Conservation (phyloP, 2,329 filamentous ascomycete species). For the Sphaerostilbella broomeana region DNA sequence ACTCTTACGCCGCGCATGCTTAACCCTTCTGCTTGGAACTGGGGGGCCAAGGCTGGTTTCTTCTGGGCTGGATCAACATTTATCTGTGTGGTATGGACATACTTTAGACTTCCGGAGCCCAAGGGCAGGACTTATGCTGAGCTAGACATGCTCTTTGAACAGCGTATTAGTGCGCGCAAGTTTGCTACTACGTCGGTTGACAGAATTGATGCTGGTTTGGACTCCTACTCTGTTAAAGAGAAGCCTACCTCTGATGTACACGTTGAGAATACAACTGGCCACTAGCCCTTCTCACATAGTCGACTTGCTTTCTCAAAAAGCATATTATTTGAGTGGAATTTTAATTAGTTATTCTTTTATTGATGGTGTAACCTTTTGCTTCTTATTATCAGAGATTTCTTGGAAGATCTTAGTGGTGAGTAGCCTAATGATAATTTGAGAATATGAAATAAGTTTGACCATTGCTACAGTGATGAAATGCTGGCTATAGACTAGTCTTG, state of each 20-base stretch:
- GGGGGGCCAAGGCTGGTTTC: conserved; percentile 42
- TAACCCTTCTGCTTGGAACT: conserved; percentile 40
- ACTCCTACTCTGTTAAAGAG: conserved; percentile 16
- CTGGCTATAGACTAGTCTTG: too few relatives aligned
- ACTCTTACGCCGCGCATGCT: conserved; percentile 41
- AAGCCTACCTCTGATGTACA: conserved; percentile 18
- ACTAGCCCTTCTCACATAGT: too few relatives aligned
- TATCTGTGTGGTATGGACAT: conserved; percentile 42
- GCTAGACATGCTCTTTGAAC: conserved; percentile 49
- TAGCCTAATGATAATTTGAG: too few relatives aligned
- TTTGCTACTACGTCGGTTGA: conserved; percentile 30
- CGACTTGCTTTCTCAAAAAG: too few relatives aligned
- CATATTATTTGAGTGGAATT: too few relatives aligned
- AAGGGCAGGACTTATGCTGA: conserved; percentile 48
- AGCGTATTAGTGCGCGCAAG: conserved; percentile 34
- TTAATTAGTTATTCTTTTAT: too few relatives aligned
- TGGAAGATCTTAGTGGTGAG: too few relatives aligned
- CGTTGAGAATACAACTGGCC: too few relatives aligned
- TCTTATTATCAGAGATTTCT: too few relatives aligned
- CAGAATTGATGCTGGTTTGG: conserved; percentile 18
- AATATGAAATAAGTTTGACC: too few relatives aligned
- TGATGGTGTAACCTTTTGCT: too few relatives aligned
- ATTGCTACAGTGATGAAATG: too few relatives aligned
- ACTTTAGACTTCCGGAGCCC: conserved; percentile 48
- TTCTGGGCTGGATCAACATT: conserved; percentile 41